Conservation (phyloP, 192 early-diverging fungal genomes). For the Linnemannia hyalina region DNA sequence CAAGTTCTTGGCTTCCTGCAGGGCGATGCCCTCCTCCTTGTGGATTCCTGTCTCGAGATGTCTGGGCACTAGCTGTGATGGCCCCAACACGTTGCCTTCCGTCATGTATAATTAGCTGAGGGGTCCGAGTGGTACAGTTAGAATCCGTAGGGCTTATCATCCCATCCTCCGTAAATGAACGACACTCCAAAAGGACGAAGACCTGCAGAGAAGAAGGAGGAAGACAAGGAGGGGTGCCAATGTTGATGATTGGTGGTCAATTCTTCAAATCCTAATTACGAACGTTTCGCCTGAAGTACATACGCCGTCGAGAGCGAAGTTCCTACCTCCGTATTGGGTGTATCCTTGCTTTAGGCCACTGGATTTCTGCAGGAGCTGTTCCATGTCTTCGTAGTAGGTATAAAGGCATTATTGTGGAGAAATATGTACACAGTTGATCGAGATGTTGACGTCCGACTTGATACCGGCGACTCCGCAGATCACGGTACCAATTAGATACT, state of each 20-base stretch:
- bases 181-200: conserved; percentile 99
- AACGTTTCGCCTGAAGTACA: no score
- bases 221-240: no score
- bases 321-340: conserved; percentile 91
- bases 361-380: conserved; percentile 94
- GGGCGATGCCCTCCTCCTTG: conserved; percentile 82
- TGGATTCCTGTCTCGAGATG: conserved; percentile 95
- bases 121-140: conserved; percentile 99
- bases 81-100: conserved; percentile 99
- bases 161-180: conserved; percentile 97
- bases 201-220: conserved; percentile 41
- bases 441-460: conserved; percentile 95
- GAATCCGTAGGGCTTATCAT: conserved; percentile 85
- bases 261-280: no score
- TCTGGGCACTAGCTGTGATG: conserved; percentile 92
- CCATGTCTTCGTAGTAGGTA: conserved; percentile 93
- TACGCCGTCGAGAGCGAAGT: no score
- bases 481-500: conserved; percentile 70
- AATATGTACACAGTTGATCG: conserved; percentile 89
- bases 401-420: conserved; percentile 90
- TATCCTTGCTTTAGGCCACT: conserved; percentile 99
- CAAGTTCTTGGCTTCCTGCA: conserved; percentile 92
- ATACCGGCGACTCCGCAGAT: conserved; percentile 97
- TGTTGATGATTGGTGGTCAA: no score
- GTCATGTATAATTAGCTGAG: conserved; percentile 98